These are phyloP conservation scores for Tolypocladium ophioglossoides DNA, from an alignment of 2,329 filamentous ascomycete species.

Conservation along the genomic window DNA sequence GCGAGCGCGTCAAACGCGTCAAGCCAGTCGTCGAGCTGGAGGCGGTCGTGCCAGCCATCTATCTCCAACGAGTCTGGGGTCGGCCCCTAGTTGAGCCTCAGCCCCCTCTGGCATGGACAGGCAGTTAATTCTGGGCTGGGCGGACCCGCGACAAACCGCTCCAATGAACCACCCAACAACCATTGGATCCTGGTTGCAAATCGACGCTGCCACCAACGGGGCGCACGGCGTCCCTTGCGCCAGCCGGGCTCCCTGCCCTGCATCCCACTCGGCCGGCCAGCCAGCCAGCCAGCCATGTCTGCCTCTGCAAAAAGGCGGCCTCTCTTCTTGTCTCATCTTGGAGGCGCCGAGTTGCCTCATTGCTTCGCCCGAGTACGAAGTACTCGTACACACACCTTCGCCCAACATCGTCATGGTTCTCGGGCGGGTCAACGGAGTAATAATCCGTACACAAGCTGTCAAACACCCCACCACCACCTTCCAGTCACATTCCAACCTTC, in stretches of 20 bases:
- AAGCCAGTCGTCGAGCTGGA: background rate
- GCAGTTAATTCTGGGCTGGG: background rate
- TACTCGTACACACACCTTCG: background rate
- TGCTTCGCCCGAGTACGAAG: background rate
- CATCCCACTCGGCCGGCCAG: background rate
- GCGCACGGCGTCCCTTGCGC: background rate
- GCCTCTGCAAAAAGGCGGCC: background rate
- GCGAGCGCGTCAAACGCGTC: background rate
- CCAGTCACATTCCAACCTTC: background rate
- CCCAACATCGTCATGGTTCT: too few species aligned
- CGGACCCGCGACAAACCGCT: background rate
- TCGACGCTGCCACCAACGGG: background rate
- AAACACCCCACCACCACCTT: background rate
- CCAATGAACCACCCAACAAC: background rate
- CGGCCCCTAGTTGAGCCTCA: constrained; percentile 2
- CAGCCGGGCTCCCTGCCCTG: background rate
- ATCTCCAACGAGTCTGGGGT: constrained; percentile 2
- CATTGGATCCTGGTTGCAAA: background rate
- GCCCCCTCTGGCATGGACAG: background rate
- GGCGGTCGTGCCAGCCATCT: background rate
- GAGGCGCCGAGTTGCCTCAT: background rate
- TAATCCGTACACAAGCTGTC: background rate
- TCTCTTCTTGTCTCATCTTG: background rate
- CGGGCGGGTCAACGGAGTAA: background rate
- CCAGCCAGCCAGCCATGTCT: background rate